Percentiles rank a stretch among this genome's conserved stretches.
Conservation (phyloP, 208 protist species). For the Leishmania turanica region DNA sequence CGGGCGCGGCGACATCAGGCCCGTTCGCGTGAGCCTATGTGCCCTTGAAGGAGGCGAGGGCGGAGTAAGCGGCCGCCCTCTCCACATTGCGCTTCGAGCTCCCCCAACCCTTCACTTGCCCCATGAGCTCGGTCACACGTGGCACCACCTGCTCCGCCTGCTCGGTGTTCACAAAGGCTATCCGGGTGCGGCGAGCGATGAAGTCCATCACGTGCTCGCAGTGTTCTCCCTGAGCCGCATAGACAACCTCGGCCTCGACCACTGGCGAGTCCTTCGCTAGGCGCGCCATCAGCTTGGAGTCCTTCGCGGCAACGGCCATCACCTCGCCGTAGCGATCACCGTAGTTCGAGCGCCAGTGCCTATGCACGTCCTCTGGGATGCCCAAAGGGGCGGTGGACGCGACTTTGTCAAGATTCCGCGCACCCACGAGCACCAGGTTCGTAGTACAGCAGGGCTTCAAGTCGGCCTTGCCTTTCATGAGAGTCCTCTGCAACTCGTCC, state of each 20-base stretch:
- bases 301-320: slow-evolving; percentile 35
- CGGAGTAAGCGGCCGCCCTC: slow-evolving; percentile 50
- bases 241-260: slow-evolving; percentile 91
- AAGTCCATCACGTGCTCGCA: slow-evolving; percentile 92
- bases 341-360: slow-evolving; percentile 69
- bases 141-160: slow-evolving; percentile 69
- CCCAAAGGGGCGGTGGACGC: slow-evolving; percentile 20
- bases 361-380: slow-evolving; percentile 72
- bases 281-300: slow-evolving; percentile 43
- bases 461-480: slow-evolving; percentile 44
- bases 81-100: slow-evolving; percentile 47
- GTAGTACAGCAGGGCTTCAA: slow-evolving; percentile 71
- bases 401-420: slow-evolving; percentile 53
- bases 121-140: slow-evolving; percentile 91
- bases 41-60: slow-evolving; percentile 52
- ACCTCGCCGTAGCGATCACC: slow-evolving; percentile 64
- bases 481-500: slow-evolving; percentile 51
- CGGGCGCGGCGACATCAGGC: neutral
- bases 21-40: neutral
- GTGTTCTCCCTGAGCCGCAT: slow-evolving; percentile 80
- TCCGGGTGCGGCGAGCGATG: slow-evolving; percentile 89
- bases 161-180: slow-evolving; percentile 88
- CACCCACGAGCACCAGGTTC: slow-evolving; percentile 80
- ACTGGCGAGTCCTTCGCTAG: slow-evolving; percentile 63
- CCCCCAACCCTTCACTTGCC: slow-evolving; percentile 76